Base-by-base conservation (phyloP, 2,329 filamentous ascomycete genomes). In the Penicillium sclerotigenum region DNA sequence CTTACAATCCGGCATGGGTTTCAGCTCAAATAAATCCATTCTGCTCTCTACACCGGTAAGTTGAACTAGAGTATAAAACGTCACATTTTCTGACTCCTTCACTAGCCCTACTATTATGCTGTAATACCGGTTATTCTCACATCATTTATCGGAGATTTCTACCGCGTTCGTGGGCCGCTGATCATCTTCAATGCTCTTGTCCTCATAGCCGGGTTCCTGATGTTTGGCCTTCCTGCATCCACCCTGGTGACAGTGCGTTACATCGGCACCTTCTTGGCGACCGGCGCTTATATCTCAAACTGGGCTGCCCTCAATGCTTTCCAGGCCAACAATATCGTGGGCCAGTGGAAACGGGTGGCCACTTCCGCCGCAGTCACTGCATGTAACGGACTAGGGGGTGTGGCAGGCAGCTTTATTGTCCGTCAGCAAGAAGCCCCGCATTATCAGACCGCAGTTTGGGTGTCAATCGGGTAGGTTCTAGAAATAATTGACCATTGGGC, bases 301-400 rank as follows among this genome's bases (percentile, higher is more conserved):
- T 88, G 86, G 85, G 85, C 86, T 0, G 86, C 84, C 0, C 73
- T 88, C 59, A 85, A 82, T 50, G 80, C 83, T 0, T 87, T 85
- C 60, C 81, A 84, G 65, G 80, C 82, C 16, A 87, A 86, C 67
- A 88, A 86, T 59, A 78, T 87, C 40, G 77, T 80, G 0, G 83
- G 83, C 0, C 84, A 87, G 64, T 87, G 84, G 84, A 87, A 87
- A 69, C 76, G 84, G 29, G 83, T 80, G 2, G 85, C 84, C 45
- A 82, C 83, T 0, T 83, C 84, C 0, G 85, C 84, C 0, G 78
- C 80, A 0, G 79, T 86, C 2, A 82, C 83, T 11, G 83, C 83
- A 9, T 80, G 78, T 64, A 87, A 87, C 61, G 84, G 85, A 0
- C 79, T 85, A 16, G 85, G 85, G 9, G 84, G 84, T 0, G 84